Evolutionary conservation across 192 early-diverging fungal species (phyloP).

Genomic region (Coemansia sp.): DNA sequence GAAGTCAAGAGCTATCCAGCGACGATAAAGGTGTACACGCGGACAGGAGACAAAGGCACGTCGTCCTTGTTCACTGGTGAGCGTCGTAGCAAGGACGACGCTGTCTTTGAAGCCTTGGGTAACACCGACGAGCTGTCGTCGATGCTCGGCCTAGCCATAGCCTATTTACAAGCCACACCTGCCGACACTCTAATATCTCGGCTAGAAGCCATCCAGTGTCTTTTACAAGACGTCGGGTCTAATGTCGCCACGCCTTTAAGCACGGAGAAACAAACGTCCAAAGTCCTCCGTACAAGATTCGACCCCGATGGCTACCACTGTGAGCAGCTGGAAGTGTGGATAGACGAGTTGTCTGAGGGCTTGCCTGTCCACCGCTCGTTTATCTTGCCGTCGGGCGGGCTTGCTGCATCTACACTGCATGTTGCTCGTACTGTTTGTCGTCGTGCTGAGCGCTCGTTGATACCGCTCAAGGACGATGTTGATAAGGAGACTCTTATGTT

Average conservation of each 20-base stretch:
- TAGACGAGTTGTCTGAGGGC: constrained; percentile 71
- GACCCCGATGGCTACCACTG: constrained; percentile 69
- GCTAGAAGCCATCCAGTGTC: constrained; percentile 80
- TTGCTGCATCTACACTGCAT: constrained; percentile 79
- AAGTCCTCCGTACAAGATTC: constrained; percentile 75
- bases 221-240: constrained; percentile 88
- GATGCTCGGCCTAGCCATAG: constrained; percentile 48
- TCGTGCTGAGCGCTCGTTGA: constrained; percentile 81
- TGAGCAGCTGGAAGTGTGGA: constrained; percentile 77
- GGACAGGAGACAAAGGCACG: constrained; percentile 92
- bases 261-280: constrained; percentile 55
- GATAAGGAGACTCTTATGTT: constrained; percentile 35
- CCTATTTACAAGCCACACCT: constrained; percentile 22
- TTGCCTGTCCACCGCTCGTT: constrained; percentile 82
- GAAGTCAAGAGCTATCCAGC: constrained; percentile 54
- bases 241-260: constrained; percentile 87
- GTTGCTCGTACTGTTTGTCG: constrained; percentile 83
- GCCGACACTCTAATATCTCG: constrained; percentile 23
- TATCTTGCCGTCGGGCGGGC: constrained; percentile 91
- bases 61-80: constrained; percentile 91
- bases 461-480: constrained; percentile 64
- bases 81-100: constrained; percentile 83
- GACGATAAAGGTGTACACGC: constrained; percentile 83
- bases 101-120: constrained; percentile 90
- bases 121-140: constrained; percentile 87